These are phyloP conservation scores for Cercophora samala DNA, from an alignment of 495 filamentous ascomycete genomes.

Conservation along the genomic window DNA sequence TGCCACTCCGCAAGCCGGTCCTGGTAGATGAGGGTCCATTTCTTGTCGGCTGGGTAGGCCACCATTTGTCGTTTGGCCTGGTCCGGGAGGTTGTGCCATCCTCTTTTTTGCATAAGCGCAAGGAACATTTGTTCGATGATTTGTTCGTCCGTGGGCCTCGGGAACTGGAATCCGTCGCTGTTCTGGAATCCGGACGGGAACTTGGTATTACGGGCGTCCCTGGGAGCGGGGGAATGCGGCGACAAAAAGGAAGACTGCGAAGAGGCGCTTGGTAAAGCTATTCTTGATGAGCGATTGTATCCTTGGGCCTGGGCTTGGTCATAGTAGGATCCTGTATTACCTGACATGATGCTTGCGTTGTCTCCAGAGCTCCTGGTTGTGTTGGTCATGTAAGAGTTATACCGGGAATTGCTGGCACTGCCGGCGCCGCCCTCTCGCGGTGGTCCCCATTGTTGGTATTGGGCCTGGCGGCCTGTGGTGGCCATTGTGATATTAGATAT, in stretches of 20 bases:
- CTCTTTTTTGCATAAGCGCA: conserved; percentile 93
- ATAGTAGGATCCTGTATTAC: conserved; percentile 66
- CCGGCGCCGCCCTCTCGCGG: conserved; percentile 52
- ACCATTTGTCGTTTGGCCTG: conserved; percentile 93
- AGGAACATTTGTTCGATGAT: conserved; percentile 90
- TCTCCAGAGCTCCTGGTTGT: conserved; percentile 44
- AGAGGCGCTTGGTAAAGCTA: conserved; percentile 47
- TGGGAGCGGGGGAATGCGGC: conserved; percentile 45
- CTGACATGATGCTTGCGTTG: conserved; percentile 56
- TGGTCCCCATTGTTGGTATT: conserved; percentile 72
- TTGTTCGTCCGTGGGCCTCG: conserved; percentile 72
- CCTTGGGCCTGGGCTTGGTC: conserved; percentile 66
- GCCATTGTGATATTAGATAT: conserved; percentile 62
- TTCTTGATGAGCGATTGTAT: conserved; percentile 58
- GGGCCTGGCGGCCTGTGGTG: conserved; percentile 64
- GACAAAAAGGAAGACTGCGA: conserved; percentile 51
- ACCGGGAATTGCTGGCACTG: conserved; percentile 51
- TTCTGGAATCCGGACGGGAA: conserved; percentile 47
- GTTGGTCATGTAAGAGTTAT: conserved; percentile 63
- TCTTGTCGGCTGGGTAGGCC: conserved; percentile 87
- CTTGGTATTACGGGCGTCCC: conserved; percentile 47
- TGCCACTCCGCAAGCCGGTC: conserved; percentile 91
- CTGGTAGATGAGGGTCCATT: conserved; percentile 96
- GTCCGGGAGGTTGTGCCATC: conserved; percentile 95
- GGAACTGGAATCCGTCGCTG: conserved; percentile 61